These are phyloP conservation scores for Karstenula rhodostoma DNA, from an alignment of 2,329 filamentous ascomycete species.

Conservation along the genomic window DNA sequence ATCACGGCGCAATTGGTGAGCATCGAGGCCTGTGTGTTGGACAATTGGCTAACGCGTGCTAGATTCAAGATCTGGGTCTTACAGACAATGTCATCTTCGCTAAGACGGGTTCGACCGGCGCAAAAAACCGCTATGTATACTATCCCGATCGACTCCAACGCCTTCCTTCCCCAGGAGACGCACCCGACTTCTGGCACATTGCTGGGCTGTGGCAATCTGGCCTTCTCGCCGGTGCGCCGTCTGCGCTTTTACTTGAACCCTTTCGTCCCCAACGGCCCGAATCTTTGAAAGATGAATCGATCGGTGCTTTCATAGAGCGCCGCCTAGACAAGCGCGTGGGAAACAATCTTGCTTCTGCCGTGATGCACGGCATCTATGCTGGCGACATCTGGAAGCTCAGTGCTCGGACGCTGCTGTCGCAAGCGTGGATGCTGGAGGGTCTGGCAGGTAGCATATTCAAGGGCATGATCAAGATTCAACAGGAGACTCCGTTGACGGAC, in stretches of 20 bases:
- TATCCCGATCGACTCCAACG: conserved; percentile 82
- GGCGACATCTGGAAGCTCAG: conserved; percentile 86
- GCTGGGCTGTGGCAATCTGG: conserved; percentile 60
- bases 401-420: conserved; percentile 68
- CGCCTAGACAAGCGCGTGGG: conserved; percentile 64
- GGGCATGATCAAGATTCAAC: conserved; percentile 32
- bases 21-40: conserved; percentile 1
- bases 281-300: conserved; percentile 69
- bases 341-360: conserved; percentile 77
- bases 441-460: conserved; percentile 44
- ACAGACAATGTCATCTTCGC: conserved; percentile 65
- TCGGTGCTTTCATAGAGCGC: conserved; percentile 71
- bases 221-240: conserved; percentile 60
- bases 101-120: conserved; percentile 58
- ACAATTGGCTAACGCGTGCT: conserved; percentile 16
- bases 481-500: conserved; percentile 16
- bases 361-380: conserved; percentile 89
- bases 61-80: conserved; percentile 68
- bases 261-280: conserved; percentile 42
- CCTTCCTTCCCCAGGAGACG: conserved; percentile 27
- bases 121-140: conserved; percentile 80
- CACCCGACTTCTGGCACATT: conserved; percentile 37
- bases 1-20: conserved; percentile 76
- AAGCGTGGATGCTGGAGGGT: conserved; percentile 59
- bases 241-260: conserved; percentile 48